Base-by-base conservation (phyloP, 1,139 yeast species). In the Sugiyamaella castrensis region DNA sequence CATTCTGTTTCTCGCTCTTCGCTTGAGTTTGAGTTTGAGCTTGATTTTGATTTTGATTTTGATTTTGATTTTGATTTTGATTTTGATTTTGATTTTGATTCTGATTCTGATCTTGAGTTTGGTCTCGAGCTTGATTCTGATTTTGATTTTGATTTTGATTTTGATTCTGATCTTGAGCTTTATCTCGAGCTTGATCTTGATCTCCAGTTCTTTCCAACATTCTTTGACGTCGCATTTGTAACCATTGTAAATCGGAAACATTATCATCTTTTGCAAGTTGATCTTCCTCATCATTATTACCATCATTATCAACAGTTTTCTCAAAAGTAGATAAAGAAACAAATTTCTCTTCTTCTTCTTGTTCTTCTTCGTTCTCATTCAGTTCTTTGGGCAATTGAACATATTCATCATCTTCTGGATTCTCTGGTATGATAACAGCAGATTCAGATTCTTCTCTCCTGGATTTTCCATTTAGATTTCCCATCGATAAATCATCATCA, bases 221-320 rank as follows among this genome's bases (percentile, higher is more conserved):
- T 63, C 95, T 80, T 16, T 77, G 80, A 66, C 95, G 77, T 65
- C 88, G 81, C 60, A 79, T 79, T 59, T 81, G 82, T 54, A 92
- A 76, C 98, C 98, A 91, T 54, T 91, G 96, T 51, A 87, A 70
- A 71, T 91, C 98, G 12, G 94, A 76, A 8, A 87, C 75, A 26
- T 68, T 72, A 48, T 78, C 81, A 55, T 80, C 79, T 26, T 70
- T 70, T 0, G 82, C 81, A 8, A 70, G 52, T 2, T 64, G 62
- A 15, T 60, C 67, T 33, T 37, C 45, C 9, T 43, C 57, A 10
- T 27, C 37, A 12, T 47, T 57, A 8, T 30, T 38, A 15, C 47
- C 56, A 19, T 48, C 24, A 55, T 35, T 9, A 59, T 47, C 38
- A 54, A 48, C 58, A 55, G 53, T 19, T 5, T 19, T 19, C 31